These are phyloP conservation scores for Acrodontium crateriforme DNA, from an alignment of 2,329 filamentous ascomycete genomes.

Conservation along the genomic window DNA sequence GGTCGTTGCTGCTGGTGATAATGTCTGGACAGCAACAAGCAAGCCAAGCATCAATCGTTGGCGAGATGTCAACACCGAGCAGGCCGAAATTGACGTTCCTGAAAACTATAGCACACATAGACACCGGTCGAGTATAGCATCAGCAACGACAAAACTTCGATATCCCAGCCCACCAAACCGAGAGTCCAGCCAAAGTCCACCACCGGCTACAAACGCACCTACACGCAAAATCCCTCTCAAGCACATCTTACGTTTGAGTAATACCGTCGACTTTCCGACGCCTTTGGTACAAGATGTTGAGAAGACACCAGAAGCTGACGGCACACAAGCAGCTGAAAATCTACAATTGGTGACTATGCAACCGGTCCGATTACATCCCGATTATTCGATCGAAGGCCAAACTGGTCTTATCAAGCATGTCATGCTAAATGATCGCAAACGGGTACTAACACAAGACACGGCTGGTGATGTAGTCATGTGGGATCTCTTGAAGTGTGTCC, in stretches of 20 bases:
- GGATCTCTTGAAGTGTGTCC: constrained; percentile 82
- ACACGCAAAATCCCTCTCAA: constrained; percentile 61
- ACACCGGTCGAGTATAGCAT: constrained; percentile 41
- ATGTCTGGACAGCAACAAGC: constrained; percentile 81
- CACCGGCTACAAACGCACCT: constrained; percentile 3
- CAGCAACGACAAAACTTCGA: constrained; percentile 29
- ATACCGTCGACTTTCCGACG: constrained; percentile 62
- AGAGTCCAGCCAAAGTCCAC: constrained; percentile 13
- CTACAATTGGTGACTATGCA: constrained; percentile 15
- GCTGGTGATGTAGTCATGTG: constrained; percentile 89
- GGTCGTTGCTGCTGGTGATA: constrained; percentile 50
- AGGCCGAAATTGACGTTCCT: constrained; percentile 48
- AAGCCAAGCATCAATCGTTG: constrained; percentile 88
- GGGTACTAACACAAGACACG: constrained; percentile 83
- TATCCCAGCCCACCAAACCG: constrained; percentile 22
- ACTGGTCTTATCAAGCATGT: constrained; percentile 90
- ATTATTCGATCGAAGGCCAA: constrained; percentile 66
- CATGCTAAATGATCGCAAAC: constrained; percentile 76
- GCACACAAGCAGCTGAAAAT: constrained; percentile 4
- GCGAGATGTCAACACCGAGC: constrained; percentile 69
- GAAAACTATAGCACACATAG: constrained; percentile 36
- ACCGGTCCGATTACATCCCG: constrained; percentile 31
- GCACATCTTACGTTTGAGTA: constrained; percentile 69
- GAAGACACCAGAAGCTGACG: constrained; percentile 25
- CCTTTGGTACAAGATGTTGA: constrained; percentile 26